These are phyloP conservation scores for Pichia sp. DNA, from an alignment of 1,139 yeast species.

Conservation along the genomic window DNA sequence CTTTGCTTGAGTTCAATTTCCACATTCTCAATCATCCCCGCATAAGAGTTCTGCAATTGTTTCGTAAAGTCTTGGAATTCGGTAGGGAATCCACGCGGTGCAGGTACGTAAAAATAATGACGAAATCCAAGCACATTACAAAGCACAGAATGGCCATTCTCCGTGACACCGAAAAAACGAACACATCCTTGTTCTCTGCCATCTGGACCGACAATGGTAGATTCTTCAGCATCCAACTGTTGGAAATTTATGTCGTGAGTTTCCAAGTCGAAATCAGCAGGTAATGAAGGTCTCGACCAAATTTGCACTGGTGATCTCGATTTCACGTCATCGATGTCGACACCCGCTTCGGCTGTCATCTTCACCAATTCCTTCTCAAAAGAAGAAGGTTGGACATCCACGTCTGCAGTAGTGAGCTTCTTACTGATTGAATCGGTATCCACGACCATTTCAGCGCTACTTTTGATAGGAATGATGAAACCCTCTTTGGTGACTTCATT, in stretches of 20 bases:
- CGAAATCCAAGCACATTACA: conserved; percentile 85
- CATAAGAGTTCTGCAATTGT: conserved; percentile 44
- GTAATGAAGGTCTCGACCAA: conserved; percentile 59
- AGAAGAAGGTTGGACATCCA: conserved; percentile 42
- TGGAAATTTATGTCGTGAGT: conserved; percentile 64
- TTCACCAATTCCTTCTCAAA: conserved; percentile 59
- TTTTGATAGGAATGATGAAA: conserved; percentile 23
- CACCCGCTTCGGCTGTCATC: conserved; percentile 39
- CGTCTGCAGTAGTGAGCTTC: conserved; percentile 24
- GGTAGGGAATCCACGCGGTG: conserved; percentile 67
- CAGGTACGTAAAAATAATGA: conserved; percentile 90
- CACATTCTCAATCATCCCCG: conserved; percentile 48
- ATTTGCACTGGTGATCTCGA: conserved; percentile 29
- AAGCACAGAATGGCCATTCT: conserved; percentile 77
- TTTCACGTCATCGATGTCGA: no score
- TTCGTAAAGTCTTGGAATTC: conserved; percentile 41
- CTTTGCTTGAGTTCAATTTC: conserved; percentile 71
- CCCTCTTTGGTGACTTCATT: conserved; percentile 19
- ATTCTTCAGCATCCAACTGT: conserved; percentile 93
- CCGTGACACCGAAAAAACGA: conserved; percentile 88
- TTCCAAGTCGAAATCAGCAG: conserved; percentile 37
- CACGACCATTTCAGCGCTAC: conserved; percentile 3
- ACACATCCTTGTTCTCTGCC: conserved; percentile 53
- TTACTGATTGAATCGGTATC: conserved; percentile 20
- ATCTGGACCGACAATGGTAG: conserved; percentile 27